Conservation (phyloP, 1,139 yeast species). For the Nadsonia starkeyi-henricii region DNA sequence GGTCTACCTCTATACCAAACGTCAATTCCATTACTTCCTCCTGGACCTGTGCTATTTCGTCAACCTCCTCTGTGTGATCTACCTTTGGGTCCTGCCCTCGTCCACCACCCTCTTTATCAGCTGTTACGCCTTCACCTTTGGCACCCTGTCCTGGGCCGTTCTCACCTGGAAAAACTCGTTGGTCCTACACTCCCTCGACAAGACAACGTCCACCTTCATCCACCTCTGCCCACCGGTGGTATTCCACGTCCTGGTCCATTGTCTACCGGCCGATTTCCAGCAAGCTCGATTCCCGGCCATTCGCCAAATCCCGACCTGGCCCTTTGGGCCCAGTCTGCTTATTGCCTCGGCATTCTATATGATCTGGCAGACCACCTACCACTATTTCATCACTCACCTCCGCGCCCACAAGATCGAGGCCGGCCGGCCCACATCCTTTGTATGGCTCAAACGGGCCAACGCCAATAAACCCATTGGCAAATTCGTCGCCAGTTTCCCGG, state of each 20-base stretch:
- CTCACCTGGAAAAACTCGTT: conserved; percentile 92
- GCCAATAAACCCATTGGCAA: conserved; percentile 53
- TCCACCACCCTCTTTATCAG: conserved; percentile 62
- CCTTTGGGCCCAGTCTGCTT: conserved; percentile 57
- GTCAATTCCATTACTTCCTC: conserved; percentile 68
- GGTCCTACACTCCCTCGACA: conserved; percentile 82
- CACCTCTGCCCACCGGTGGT: conserved; percentile 86
- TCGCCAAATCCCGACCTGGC: too few relatives aligned
- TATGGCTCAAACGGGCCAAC: conserved; percentile 63
- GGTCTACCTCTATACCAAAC: conserved; percentile 67
- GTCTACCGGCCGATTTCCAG: too few relatives aligned
- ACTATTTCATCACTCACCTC: conserved; percentile 77
- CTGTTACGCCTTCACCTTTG: conserved; percentile 77
- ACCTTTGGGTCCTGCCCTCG: conserved; percentile 70
- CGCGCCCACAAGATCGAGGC: conserved; percentile 68
- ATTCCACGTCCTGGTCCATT: conserved; percentile 78
- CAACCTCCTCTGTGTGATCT: conserved; percentile 51
- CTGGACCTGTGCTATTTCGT: conserved; percentile 94
- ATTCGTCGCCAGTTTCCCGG: conserved; percentile 71
- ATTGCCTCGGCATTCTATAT: conserved; percentile 78
- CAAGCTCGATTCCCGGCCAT: conserved; percentile 51
- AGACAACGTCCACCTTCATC: conserved; percentile 84
- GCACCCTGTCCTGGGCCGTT: conserved; percentile 86
- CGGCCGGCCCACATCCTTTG: conserved; percentile 82
- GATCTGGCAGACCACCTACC: conserved; percentile 85